Conservation (phyloP, 768 basidiomycete species). For the Pisolithus orientalis region DNA sequence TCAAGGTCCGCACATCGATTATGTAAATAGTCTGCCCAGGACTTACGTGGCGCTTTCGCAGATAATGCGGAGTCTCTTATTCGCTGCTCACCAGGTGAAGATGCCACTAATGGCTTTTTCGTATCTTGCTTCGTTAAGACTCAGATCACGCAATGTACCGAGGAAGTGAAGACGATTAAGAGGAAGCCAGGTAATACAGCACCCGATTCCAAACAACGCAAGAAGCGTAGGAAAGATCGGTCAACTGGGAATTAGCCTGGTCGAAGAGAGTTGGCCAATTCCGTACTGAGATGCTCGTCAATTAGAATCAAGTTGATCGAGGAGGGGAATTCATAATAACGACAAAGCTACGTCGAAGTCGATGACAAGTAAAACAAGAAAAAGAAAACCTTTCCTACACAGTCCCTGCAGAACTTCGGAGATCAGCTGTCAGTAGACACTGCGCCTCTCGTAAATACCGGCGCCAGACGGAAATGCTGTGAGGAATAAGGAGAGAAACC, state of each 20-base stretch:
- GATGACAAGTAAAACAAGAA: slow-evolving; percentile 22
- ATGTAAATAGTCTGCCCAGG: neutral
- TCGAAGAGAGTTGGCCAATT: neutral
- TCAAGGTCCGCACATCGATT: slow-evolving; percentile 34
- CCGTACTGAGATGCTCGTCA: neutral
- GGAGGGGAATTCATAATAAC: slow-evolving; percentile 12
- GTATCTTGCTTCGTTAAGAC: slow-evolving; percentile 78
- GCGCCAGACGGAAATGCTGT: slow-evolving; percentile 16
- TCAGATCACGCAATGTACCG: neutral
- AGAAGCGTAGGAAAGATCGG: slow-evolving; percentile 10
- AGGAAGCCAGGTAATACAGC: slow-evolving; percentile 18
- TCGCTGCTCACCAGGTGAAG: slow-evolving; percentile 74
- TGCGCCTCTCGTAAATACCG: slow-evolving; percentile 14
- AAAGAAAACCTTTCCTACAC: slow-evolving; percentile 9
- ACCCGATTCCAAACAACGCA: slow-evolving; percentile 14
- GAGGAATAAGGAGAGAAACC: slow-evolving; percentile 6
- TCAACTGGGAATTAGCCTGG: neutral
- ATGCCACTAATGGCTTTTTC: slow-evolving; percentile 95
- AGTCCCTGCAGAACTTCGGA: slow-evolving; percentile 27
- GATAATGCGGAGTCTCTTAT: slow-evolving; percentile 56
- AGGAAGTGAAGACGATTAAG: slow-evolving; percentile 13
- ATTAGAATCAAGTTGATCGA: neutral
- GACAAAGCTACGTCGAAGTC: slow-evolving; percentile 13
- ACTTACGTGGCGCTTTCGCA: slow-evolving; percentile 17
- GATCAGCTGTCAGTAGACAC: slow-evolving; percentile 32